A percentile compares a stretch with the other conserved stretches of the same genome.
Evolutionary conservation across 2,329 filamentous ascomycete species (phyloP).

Genomic region (Trichoderma cornu-damae): DNA sequence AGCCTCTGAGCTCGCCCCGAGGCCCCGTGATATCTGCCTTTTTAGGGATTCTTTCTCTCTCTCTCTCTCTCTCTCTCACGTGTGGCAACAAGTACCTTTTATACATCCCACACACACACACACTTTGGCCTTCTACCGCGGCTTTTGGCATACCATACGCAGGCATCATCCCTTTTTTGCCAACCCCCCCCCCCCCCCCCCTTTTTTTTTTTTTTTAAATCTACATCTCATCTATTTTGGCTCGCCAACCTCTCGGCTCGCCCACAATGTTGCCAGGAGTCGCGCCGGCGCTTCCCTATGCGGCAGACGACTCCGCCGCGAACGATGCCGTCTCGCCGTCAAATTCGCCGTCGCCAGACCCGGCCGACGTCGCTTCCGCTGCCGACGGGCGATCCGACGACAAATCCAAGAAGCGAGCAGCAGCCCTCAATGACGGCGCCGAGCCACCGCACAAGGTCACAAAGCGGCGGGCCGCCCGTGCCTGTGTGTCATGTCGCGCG

Average conservation of each 20-base stretch:
- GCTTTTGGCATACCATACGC: not conserved
- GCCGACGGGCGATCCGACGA: conserved; percentile 15
- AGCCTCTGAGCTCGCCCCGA: not conserved
- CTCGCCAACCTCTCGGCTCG: not conserved
- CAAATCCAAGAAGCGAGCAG: conserved; percentile 33
- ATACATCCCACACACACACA: too few species aligned
- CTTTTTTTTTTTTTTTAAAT: too few species aligned
- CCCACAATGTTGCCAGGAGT: conserved; percentile 10
- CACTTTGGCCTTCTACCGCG: not conserved
- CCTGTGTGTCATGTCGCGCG: conserved; percentile 81
- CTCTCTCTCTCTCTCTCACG: not conserved
- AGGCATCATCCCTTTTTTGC: not conserved
- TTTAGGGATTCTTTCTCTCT: not conserved
- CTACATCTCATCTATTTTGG: not conserved
- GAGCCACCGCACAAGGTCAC: conserved; percentile 44
- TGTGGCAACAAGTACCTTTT: not conserved
- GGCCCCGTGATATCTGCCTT: not conserved
- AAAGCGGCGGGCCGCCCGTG: conserved; percentile 85
- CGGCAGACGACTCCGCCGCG: not conserved
- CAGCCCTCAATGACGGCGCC: conserved; percentile 28
- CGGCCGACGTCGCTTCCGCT: not conserved
- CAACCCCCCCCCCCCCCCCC: too few species aligned
- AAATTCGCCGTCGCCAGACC: conserved; percentile 15
- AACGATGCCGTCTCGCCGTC: conserved; percentile 12
- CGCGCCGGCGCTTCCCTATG: not conserved